phyloP scores from a whole-genome alignment of 768 basidiomycete genomes.

The Lactifluus volemus region DNA sequence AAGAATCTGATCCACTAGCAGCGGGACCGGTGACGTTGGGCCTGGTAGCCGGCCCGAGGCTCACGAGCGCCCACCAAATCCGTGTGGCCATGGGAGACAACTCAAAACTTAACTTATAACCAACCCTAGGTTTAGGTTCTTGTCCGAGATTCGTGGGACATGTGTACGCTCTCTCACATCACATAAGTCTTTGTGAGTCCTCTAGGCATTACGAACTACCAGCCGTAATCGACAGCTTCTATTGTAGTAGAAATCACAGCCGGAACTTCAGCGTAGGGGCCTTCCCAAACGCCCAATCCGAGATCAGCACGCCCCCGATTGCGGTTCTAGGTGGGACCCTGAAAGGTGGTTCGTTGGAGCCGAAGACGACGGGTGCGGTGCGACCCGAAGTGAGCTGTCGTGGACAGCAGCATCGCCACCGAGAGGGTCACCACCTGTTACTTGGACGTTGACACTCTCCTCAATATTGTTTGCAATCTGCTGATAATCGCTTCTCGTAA shows the following conservation, averaged over 20 bases:
- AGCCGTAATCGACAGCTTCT: background rate
- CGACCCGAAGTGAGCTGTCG: constrained; percentile 15
- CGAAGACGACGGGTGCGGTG: constrained; percentile 21
- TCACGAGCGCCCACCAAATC: background rate
- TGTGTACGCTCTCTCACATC: background rate
- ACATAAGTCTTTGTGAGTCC: background rate
- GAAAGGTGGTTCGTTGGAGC: constrained; percentile 41
- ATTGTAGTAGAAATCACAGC: constrained; percentile 3
- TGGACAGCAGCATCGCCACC: constrained; percentile 26
- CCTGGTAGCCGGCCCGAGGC: background rate
- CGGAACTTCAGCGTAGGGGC: constrained; percentile 23
- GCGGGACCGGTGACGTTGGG: background rate
- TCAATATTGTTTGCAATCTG: constrained; percentile 36
- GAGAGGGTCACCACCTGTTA: constrained; percentile 20
- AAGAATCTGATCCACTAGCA: background rate
- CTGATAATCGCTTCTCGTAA: constrained; percentile 43
- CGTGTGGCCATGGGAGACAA: too few relatives aligned
- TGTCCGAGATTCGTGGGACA: background rate
- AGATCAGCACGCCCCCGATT: constrained; percentile 79
- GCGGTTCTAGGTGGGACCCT: constrained; percentile 69
- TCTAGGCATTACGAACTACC: background rate
- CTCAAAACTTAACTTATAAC: too few relatives aligned
- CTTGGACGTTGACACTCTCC: constrained; percentile 24
- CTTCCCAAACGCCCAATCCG: constrained; percentile 67
- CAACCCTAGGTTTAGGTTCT: too few relatives aligned